Conservation (phyloP, 768 basidiomycete species). For the Asterophora lycoperdoides region DNA sequence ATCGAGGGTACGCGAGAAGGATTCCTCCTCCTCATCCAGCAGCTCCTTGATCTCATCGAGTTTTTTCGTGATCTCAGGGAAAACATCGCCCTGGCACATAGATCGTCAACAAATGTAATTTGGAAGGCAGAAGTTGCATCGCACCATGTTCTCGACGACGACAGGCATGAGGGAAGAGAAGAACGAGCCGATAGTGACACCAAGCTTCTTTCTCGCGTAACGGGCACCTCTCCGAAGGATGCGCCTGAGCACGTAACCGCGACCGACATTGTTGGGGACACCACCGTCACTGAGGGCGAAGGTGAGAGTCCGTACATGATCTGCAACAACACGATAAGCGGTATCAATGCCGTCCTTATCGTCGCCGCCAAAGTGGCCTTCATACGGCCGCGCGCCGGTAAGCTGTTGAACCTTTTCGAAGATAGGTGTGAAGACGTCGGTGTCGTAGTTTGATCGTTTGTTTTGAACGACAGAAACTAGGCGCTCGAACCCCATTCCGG, state of each 20-base stretch:
- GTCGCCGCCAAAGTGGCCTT: slow-evolving; percentile 92
- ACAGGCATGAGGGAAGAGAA: slow-evolving; percentile 91
- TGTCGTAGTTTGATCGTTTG: slow-evolving; percentile 94
- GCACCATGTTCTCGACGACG: slow-evolving; percentile 83
- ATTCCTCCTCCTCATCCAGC: slow-evolving; percentile 95
- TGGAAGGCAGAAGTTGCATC: slow-evolving; percentile 16
- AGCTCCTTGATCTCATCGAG: slow-evolving; percentile 87
- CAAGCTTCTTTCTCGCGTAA: slow-evolving; percentile 92
- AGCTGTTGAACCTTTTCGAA: slow-evolving; percentile 84
- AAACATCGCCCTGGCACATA: slow-evolving; percentile 62
- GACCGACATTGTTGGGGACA: slow-evolving; percentile 91
- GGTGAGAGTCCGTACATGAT: slow-evolving; percentile 92
- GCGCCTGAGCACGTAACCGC: slow-evolving; percentile 94
- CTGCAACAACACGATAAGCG: slow-evolving; percentile 95
- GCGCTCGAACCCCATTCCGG: slow-evolving; percentile 99
- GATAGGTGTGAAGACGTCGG: slow-evolving; percentile 89
- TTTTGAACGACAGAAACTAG: slow-evolving; percentile 92
- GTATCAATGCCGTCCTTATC: slow-evolving; percentile 95
- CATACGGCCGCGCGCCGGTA: slow-evolving; percentile 82
- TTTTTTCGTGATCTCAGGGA: slow-evolving; percentile 89
- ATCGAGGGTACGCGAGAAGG: slow-evolving; percentile 95
- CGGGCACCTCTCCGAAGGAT: slow-evolving; percentile 93
- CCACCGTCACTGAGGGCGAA: slow-evolving; percentile 97
- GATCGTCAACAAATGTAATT: slow-evolving; percentile 3
- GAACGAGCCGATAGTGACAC: slow-evolving; percentile 88